Evolutionary conservation across 495 filamentous ascomycete genomes (phyloP).

Genomic region (Aspergillus taichungensis): DNA sequence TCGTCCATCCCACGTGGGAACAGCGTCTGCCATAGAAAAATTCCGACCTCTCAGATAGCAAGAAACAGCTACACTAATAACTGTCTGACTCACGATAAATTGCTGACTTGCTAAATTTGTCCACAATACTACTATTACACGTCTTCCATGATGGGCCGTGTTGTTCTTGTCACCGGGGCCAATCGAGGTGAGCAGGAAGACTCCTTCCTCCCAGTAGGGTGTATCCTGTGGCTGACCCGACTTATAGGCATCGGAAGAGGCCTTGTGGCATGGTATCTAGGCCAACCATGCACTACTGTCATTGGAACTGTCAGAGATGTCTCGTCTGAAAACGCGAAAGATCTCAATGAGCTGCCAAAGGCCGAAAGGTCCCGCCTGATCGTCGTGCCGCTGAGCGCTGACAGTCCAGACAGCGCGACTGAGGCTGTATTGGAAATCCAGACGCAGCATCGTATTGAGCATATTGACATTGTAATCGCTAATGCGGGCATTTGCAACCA

Average conservation of each 20-base stretch:
- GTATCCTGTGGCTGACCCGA: neutral
- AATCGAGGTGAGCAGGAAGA: constrained; percentile 11
- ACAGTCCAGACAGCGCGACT: constrained; percentile 15
- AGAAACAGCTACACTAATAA: too few relatives aligned
- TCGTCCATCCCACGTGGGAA: too few relatives aligned
- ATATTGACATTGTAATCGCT: constrained; percentile 40
- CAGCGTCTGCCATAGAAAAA: too few relatives aligned
- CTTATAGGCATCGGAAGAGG: constrained; percentile 37
- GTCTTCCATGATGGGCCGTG: too few relatives aligned
- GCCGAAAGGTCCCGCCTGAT: constrained; percentile 25
- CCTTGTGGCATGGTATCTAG: constrained; percentile 25
- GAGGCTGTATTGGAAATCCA: constrained; percentile 2
- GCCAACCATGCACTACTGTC: constrained; percentile 33
- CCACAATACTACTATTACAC: too few relatives aligned
- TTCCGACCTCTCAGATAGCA: too few relatives aligned
- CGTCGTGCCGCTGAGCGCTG: constrained; percentile 25
- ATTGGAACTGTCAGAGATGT: constrained; percentile 34
- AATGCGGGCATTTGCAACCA: constrained; percentile 36
- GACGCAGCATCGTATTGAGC: constrained; percentile 5
- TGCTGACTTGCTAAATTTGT: too few relatives aligned
- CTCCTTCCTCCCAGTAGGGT: neutral
- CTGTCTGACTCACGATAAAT: too few relatives aligned
- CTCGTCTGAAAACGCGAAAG: constrained; percentile 5
- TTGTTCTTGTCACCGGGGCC: constrained; percentile 16
- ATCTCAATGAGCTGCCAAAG: constrained; percentile 14